Percentiles rank a stretch among this genome's conserved stretches.
Conservation (phyloP, 2,329 filamentous ascomycete species). For the Ophiosphaerella herpotricha region DNA sequence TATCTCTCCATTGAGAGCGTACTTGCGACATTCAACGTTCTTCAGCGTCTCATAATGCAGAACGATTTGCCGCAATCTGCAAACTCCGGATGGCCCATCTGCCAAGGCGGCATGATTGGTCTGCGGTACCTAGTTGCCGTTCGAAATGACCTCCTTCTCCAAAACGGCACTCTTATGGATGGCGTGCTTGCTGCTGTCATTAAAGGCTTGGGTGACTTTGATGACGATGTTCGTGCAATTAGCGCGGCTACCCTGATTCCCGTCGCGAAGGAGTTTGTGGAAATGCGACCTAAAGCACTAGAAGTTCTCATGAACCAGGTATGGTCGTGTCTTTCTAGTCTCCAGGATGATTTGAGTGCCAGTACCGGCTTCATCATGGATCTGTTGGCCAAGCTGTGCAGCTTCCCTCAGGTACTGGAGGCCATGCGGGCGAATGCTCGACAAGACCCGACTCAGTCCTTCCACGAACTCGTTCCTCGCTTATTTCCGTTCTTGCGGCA, state of each 20-base stretch:
- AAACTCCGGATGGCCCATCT: slow-evolving; percentile 74
- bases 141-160: slow-evolving; percentile 85
- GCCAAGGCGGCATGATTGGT: slow-evolving; percentile 97
- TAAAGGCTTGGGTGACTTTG: slow-evolving; percentile 86
- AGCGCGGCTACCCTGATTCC: slow-evolving; percentile 97
- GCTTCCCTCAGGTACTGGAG: slow-evolving; percentile 88
- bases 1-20: slow-evolving; percentile 82
- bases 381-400: slow-evolving; percentile 89
- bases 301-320: slow-evolving; percentile 89
- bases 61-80: slow-evolving; percentile 67
- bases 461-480: slow-evolving; percentile 87
- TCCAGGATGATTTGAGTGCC: slow-evolving; percentile 96
- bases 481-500: slow-evolving; percentile 96
- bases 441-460: slow-evolving; percentile 83
- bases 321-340: slow-evolving; percentile 93
- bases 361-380: slow-evolving; percentile 99
- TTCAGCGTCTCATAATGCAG: slow-evolving; percentile 92
- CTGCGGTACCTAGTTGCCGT: slow-evolving; percentile 94
- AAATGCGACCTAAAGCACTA: slow-evolving; percentile 76
- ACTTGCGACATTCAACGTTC: slow-evolving; percentile 78
- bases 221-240: slow-evolving; percentile 95
- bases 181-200: slow-evolving; percentile 91
- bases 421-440: slow-evolving; percentile 88
- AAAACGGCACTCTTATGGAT: slow-evolving; percentile 85
- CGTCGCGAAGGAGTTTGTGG: slow-evolving; percentile 93